Percentiles rank a stretch among this genome's conserved stretches.
Evolutionary conservation across 140 eudicot genomes (phyloP).

Genomic region (Cichorium intybus): DNA sequence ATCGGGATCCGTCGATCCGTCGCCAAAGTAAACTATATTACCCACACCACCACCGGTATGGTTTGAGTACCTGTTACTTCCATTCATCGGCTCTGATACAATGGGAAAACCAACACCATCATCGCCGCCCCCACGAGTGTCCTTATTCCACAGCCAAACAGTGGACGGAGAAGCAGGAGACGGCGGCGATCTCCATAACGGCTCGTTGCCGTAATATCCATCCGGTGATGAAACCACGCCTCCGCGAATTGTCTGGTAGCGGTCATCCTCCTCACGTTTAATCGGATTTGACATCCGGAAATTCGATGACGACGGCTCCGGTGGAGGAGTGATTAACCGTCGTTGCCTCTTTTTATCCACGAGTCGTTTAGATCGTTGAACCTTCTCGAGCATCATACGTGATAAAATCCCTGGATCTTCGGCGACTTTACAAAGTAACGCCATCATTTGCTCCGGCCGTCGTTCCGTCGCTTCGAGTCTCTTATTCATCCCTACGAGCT

Average conservation of each 20-base stretch:
- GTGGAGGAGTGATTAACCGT: constrained; percentile 5
- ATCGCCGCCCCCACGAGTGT: neutral
- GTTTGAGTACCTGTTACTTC: neutral
- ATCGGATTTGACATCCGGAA: constrained; percentile 15
- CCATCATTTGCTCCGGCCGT: constrained; percentile 70
- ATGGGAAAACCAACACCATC: constrained; percentile 5
- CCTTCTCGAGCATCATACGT: constrained; percentile 45
- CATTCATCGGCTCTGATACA: constrained; percentile 16
- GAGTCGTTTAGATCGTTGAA: constrained; percentile 19
- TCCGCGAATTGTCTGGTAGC: neutral
- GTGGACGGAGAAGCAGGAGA: constrained; percentile 22
- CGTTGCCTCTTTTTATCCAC: constrained; percentile 29
- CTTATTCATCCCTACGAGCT: constrained; percentile 46
- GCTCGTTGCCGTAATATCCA: constrained; percentile 11
- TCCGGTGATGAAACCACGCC: constrained; percentile 25
- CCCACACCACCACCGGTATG: constrained; percentile 8
- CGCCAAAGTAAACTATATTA: constrained; percentile 29
- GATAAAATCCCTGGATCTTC: constrained; percentile 60
- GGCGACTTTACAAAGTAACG: constrained; percentile 50
- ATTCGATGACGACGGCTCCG: constrained; percentile 3
- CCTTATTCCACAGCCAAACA: constrained; percentile 30
- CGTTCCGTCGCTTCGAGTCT: constrained; percentile 52
- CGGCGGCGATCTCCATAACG: constrained; percentile 20
- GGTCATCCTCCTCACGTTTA: constrained; percentile 35
- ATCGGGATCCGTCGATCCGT: constrained; percentile 18